Conservation (phyloP, 1,284 basidiomycete species). For the Thelephora terrestris region DNA sequence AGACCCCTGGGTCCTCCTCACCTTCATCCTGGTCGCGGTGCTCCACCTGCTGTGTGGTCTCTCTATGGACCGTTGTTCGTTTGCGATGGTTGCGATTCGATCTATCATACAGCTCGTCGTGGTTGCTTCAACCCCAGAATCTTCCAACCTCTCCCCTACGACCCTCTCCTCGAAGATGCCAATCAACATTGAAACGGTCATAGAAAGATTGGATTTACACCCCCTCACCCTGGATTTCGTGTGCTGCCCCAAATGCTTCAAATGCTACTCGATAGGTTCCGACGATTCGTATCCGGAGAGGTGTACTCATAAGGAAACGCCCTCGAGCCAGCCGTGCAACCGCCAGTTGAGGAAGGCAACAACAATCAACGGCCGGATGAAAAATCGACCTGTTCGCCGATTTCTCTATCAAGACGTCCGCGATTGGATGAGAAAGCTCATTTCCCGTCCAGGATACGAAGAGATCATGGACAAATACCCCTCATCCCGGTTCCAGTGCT, state of each 20-base stretch:
- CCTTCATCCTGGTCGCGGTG: background rate
- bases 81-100: background rate
- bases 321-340: background rate
- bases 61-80: background rate
- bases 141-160: background rate
- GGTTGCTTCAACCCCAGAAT: background rate
- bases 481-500: background rate
- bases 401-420: constrained; percentile 16
- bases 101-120: background rate
- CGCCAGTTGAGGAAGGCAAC: background rate
- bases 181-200: background rate
- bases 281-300: background rate
- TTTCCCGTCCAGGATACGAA: constrained; percentile 19
- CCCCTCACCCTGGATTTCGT: background rate
- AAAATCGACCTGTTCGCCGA: background rate
- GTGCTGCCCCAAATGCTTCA: background rate
- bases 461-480: constrained; percentile 16
- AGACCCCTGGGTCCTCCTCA: too few relatives aligned
- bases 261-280: background rate
- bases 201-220: background rate
- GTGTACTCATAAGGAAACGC: background rate
- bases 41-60: background rate
- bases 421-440: constrained; percentile 20
- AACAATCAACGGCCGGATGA: background rate
- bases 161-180: background rate